These are phyloP conservation scores for Mytilinidion resinicola DNA, from an alignment of 495 filamentous ascomycete species.

Conservation along the genomic window DNA sequence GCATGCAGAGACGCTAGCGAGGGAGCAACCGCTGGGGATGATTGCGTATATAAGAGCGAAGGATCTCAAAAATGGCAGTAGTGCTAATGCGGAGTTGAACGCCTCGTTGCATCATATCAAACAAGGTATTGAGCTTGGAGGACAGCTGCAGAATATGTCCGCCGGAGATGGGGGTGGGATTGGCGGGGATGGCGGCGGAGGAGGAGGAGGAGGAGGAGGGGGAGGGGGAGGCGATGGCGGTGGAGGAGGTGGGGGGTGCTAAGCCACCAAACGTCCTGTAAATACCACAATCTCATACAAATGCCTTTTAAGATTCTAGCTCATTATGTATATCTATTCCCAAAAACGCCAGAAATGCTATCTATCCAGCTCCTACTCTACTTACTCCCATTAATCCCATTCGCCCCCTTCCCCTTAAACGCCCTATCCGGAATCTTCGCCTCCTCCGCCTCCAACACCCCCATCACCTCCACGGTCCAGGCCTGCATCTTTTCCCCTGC, in stretches of 20 bases:
- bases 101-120: neutral
- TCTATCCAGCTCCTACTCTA: neutral
- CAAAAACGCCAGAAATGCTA: neutral
- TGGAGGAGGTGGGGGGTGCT: conserved; percentile 5
- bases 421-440: neutral
- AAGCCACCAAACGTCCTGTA: too few relatives aligned
- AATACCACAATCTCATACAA: too few relatives aligned
- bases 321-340: too few relatives aligned
- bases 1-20: conserved; percentile 2
- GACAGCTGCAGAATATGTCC: neutral
- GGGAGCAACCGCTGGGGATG: conserved; percentile 12
- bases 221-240: conserved; percentile 3
- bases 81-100: conserved; percentile 2
- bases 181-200: neutral
- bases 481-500: neutral
- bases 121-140: neutral
- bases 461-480: conserved; percentile 13
- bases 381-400: neutral
- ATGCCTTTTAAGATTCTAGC: too few relatives aligned
- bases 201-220: neutral
- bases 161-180: neutral
- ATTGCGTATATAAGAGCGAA: conserved; percentile 9
- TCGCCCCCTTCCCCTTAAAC: conserved; percentile 5
- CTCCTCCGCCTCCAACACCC: conserved; percentile 12
- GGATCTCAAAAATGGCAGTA: conserved; percentile 5